Evolutionary conservation across 768 basidiomycete genomes (phyloP).

Genomic region (Lactarius psammicola): DNA sequence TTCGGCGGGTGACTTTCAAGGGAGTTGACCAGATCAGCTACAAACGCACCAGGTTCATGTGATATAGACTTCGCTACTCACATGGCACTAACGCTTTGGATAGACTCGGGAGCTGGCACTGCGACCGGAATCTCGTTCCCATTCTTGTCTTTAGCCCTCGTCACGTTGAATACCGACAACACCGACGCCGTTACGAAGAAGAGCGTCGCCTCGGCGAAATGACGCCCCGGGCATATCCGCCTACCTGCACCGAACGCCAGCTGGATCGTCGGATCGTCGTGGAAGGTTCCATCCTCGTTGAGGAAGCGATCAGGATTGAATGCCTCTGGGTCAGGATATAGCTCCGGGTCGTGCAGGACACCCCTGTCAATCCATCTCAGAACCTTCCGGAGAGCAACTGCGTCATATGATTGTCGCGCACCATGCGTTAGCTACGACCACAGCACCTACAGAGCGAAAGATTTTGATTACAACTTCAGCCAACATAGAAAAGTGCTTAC

Average conservation of each 20-base stretch:
- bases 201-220: background rate
- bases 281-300: constrained; percentile 8
- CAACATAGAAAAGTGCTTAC: constrained; percentile 28
- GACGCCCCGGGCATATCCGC: background rate
- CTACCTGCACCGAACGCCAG: background rate
- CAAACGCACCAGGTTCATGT: background rate
- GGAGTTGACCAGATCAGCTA: background rate
- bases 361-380: background rate
- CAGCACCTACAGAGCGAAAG: background rate
- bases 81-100: background rate
- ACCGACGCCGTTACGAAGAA: constrained; percentile 2
- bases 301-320: constrained; percentile 34
- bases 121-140: background rate
- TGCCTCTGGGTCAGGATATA: constrained; percentile 33
- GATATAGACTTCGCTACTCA: background rate
- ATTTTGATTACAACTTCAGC: background rate
- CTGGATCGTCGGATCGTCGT: background rate
- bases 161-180: constrained; percentile 11
- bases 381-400: background rate
- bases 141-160: constrained; percentile 9
- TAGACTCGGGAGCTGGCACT: background rate
- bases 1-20: background rate
- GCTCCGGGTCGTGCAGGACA: constrained; percentile 28
- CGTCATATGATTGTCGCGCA: background rate
- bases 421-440: constrained; percentile 32